phyloP scores from a whole-genome alignment of 2,329 filamentous ascomycete species.

The Sporothrix schenckii region DNA sequence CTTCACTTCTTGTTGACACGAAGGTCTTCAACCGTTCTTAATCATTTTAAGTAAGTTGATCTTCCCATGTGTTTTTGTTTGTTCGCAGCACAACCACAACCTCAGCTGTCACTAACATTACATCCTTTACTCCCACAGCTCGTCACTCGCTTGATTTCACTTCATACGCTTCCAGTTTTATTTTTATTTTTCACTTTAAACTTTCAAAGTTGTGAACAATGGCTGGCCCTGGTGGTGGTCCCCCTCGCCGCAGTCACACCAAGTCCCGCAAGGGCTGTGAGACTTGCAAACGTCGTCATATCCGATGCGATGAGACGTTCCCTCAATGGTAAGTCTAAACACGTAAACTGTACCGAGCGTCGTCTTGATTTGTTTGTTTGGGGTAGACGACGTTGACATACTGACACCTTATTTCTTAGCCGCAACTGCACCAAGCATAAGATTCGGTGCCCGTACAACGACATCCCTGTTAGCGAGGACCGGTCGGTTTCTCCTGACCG shows the following conservation, averaged over 20 bases:
- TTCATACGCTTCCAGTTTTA: slow-evolving; percentile 40
- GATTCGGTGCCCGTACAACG: slow-evolving; percentile 97
- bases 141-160: slow-evolving; percentile 34
- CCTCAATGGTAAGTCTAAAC: slow-evolving; percentile 78
- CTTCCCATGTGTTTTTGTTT: neutral
- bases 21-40: slow-evolving; percentile 11
- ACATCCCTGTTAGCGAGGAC: slow-evolving; percentile 70
- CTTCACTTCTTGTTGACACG: slow-evolving; percentile 28
- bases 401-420: slow-evolving; percentile 50
- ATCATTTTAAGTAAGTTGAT: neutral
- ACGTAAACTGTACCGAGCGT: neutral
- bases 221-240: slow-evolving; percentile 93
- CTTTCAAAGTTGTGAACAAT: slow-evolving; percentile 55
- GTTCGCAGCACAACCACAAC: neutral
- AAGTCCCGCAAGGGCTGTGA: slow-evolving; percentile 99
- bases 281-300: slow-evolving; percentile 96
- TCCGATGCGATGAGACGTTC: slow-evolving; percentile 95
- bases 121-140: neutral
- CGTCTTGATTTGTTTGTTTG: neutral
- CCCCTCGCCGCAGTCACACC: slow-evolving; percentile 88
- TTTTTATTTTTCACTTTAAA: slow-evolving; percentile 44
- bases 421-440: slow-evolving; percentile 99
- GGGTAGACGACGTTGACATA: neutral
- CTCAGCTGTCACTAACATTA: neutral
- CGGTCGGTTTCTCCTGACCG: slow-evolving; percentile 63